Percentiles rank a stretch among this genome's conserved stretches.
These are phyloP conservation scores for Rubia balearica DNA, from an alignment of 305 asterid genomes.

Conservation along the genomic window DNA sequence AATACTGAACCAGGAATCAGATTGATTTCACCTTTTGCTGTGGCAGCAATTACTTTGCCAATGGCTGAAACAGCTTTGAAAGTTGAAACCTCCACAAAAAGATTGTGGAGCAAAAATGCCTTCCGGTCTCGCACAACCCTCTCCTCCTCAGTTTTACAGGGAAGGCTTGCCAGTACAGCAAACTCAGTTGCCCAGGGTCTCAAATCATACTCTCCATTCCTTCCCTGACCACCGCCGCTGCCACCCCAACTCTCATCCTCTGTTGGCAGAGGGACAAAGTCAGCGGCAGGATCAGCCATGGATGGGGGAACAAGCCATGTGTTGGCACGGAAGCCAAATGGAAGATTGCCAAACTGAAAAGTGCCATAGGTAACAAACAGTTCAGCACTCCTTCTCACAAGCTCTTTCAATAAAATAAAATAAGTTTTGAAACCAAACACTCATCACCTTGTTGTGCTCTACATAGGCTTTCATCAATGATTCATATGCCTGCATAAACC, in stretches of 20 bases:
- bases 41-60: slow-evolving; percentile 48
- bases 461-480: slow-evolving; percentile 82
- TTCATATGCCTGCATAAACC: slow-evolving; percentile 76
- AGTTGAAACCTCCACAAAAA: slow-evolving; percentile 79
- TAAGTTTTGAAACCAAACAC: slow-evolving; percentile 19
- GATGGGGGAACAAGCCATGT: slow-evolving; percentile 95
- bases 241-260: slow-evolving; percentile 99
- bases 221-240: slow-evolving; percentile 93
- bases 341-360: slow-evolving; percentile 95
- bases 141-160: slow-evolving; percentile 96
- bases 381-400: slow-evolving; percentile 29
- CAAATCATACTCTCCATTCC: slow-evolving; percentile 63
- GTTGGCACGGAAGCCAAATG: slow-evolving; percentile 95
- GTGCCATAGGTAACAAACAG: slow-evolving; percentile 17
- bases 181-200: slow-evolving; percentile 95
- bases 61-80: slow-evolving; percentile 88
- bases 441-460: slow-evolving; percentile 87
- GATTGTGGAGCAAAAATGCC: slow-evolving; percentile 96
- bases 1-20: slow-evolving; percentile 48
- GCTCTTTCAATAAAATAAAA: slow-evolving; percentile 9
- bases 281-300: slow-evolving; percentile 41
- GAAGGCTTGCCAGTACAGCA: slow-evolving; percentile 69
- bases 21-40: slow-evolving; percentile 29
- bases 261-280: slow-evolving; percentile 56
- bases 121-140: slow-evolving; percentile 92